Evolutionary conservation across 2,329 filamentous ascomycete genomes (phyloP).

Genomic region (Apiospora saccharicola): DNA sequence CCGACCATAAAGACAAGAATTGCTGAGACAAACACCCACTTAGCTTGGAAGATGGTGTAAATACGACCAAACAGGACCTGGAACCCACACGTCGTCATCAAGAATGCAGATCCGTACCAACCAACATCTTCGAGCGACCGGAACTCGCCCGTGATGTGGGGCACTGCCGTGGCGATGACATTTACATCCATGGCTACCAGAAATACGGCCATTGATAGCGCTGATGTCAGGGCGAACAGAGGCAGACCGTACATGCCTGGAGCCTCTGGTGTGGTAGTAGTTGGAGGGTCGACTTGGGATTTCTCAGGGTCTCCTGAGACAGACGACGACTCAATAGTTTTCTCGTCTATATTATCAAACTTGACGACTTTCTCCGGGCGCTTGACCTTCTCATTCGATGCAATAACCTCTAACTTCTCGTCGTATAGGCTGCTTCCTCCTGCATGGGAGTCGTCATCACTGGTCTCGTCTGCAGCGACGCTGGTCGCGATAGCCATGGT

Average conservation of each 20-base stretch:
- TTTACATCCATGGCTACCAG: constrained; percentile 29
- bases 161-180: constrained; percentile 34
- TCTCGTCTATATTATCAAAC: background rate
- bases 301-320: background rate
- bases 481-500: background rate
- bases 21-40: constrained; percentile 37
- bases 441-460: background rate
- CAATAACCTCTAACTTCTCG: background rate
- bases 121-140: constrained; percentile 35
- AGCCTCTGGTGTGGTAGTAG: background rate
- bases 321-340: background rate
- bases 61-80: constrained; percentile 47
- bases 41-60: constrained; percentile 45
- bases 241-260: constrained; percentile 22
- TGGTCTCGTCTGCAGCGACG: background rate
- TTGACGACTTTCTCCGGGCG: background rate
- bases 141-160: constrained; percentile 29
- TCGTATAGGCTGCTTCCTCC: background rate
- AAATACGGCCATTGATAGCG: constrained; percentile 27
- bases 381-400: background rate
- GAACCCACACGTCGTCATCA: constrained; percentile 41
- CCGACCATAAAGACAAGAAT: constrained; percentile 45
- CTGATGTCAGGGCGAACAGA: constrained; percentile 22
- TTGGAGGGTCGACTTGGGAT: background rate
- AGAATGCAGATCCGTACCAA: constrained; percentile 45